Percentiles rank a stretch among this genome's conserved stretches.
These are phyloP conservation scores for Myrica gale DNA, from an alignment of 306 rosid genomes.

Conservation along the genomic window DNA sequence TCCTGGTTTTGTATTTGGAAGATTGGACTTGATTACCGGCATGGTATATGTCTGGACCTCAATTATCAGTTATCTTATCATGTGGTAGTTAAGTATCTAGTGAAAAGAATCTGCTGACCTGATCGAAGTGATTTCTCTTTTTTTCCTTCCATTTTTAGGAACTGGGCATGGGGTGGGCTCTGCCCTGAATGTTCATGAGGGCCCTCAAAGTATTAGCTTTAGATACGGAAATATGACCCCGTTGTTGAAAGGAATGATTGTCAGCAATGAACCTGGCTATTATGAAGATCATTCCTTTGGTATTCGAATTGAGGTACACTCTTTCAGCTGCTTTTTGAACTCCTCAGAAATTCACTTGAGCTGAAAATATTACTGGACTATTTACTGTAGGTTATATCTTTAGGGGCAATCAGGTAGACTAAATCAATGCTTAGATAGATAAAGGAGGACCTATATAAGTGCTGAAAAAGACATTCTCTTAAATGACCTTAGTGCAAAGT, in stretches of 20 bases:
- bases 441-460: neutral
- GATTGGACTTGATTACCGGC: conserved; percentile 94
- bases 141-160: conserved; percentile 41
- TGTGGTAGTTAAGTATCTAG: neutral
- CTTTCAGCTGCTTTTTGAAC: conserved; percentile 18
- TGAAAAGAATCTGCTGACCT: conserved; percentile 2
- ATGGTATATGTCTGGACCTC: conserved; percentile 54
- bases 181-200: conserved; percentile 95
- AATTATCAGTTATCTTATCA: neutral
- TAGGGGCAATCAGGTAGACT: neutral
- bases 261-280: conserved; percentile 98
- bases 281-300: conserved; percentile 95
- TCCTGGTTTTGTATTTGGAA: conserved; percentile 95
- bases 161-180: conserved; percentile 99
- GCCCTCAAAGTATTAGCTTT: conserved; percentile 89
- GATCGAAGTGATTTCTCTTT: conserved; percentile 15
- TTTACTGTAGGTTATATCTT: conserved; percentile 6
- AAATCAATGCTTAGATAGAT: neutral
- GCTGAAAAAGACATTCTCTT: neutral
- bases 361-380: neutral
- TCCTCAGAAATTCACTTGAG: conserved; percentile 18
- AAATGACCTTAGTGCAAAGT: neutral
- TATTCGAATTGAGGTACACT: conserved; percentile 83
- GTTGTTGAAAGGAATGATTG: conserved; percentile 73
- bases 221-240: conserved; percentile 83